Conservation (phyloP, 2,329 filamentous ascomycete species). For the Fusarium chlamydosporum region DNA sequence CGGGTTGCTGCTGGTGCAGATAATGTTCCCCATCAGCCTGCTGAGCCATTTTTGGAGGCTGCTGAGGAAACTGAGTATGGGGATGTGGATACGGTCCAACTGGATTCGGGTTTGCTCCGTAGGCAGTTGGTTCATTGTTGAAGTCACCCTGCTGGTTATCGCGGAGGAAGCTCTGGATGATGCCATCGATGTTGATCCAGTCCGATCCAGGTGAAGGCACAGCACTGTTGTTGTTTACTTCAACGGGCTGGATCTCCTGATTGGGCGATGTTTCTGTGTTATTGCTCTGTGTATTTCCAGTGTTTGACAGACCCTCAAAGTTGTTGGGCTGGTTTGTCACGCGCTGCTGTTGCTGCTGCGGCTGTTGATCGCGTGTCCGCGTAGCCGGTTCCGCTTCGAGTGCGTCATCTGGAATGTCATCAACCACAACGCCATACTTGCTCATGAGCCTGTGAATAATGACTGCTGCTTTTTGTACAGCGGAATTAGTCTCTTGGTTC, state of each 20-base stretch:
- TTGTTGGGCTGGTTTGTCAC: neutral
- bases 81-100: neutral
- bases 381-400: conserved; percentile 17
- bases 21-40: conserved; percentile 20
- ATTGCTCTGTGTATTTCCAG: neutral
- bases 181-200: conserved; percentile 55
- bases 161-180: conserved; percentile 55
- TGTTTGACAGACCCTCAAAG: neutral
- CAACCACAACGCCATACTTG: conserved; percentile 56
- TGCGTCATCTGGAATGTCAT: conserved; percentile 27
- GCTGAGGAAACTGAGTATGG: conserved; percentile 1
- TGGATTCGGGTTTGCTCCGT: conserved; percentile 3
- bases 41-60: conserved; percentile 24
- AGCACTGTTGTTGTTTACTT: conserved; percentile 1
- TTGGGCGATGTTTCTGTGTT: neutral
- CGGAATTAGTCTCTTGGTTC: conserved; percentile 66
- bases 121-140: conserved; percentile 12
- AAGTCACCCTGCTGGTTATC: conserved; percentile 34
- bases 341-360: conserved; percentile 13
- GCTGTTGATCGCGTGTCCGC: conserved; percentile 13
- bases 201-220: conserved; percentile 36
- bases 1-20: conserved; percentile 21
- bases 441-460: conserved; percentile 63
- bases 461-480: conserved; percentile 61
- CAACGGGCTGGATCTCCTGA: neutral